A percentile compares a stretch with the other conserved stretches of the same genome.
These are phyloP conservation scores for Angomonas ambiguus DNA, from an alignment of 208 protist species.

Conservation along the genomic window DNA sequence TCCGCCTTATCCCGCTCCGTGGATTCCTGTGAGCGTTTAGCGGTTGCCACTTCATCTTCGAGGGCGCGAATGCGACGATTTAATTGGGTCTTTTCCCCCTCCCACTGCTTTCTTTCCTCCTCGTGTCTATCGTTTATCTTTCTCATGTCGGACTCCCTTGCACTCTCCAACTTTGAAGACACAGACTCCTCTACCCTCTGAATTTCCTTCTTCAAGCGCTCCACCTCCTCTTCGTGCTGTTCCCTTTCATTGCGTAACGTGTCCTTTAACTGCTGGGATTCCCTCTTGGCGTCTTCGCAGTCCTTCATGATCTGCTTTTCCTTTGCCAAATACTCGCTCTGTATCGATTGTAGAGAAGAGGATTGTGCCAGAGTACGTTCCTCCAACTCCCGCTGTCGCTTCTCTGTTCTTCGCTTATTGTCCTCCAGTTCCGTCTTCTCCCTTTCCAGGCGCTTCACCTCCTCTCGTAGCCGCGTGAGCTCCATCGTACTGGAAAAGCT, in stretches of 20 bases:
- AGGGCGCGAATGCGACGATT: conserved; percentile 21
- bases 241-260: conserved; percentile 22
- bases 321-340: conserved; percentile 28
- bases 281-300: conserved; percentile 40
- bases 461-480: conserved; percentile 44
- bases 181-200: conserved; percentile 28
- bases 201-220: conserved; percentile 27
- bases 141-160: conserved; percentile 21
- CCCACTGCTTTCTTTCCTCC: conserved; percentile 26
- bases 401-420: conserved; percentile 35
- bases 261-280: conserved; percentile 27
- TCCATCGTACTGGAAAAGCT: conserved; percentile 11
- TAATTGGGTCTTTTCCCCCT: conserved; percentile 33
- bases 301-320: conserved; percentile 33
- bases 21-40: conserved; percentile 22
- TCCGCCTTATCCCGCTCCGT: conserved; percentile 25
- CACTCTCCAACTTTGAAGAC: conserved; percentile 20
- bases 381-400: conserved; percentile 40
- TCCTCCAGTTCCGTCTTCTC: conserved; percentile 44
- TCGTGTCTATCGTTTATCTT: conserved; percentile 40
- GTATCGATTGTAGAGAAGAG: conserved; percentile 42
- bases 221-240: conserved; percentile 45
- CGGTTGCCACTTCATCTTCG: conserved; percentile 34
- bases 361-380: conserved; percentile 29
- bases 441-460: conserved; percentile 37